These are phyloP conservation scores for Moesziomyces globuligerus DNA, from an alignment of 1,284 basidiomycete genomes.

Conservation along the genomic window DNA sequence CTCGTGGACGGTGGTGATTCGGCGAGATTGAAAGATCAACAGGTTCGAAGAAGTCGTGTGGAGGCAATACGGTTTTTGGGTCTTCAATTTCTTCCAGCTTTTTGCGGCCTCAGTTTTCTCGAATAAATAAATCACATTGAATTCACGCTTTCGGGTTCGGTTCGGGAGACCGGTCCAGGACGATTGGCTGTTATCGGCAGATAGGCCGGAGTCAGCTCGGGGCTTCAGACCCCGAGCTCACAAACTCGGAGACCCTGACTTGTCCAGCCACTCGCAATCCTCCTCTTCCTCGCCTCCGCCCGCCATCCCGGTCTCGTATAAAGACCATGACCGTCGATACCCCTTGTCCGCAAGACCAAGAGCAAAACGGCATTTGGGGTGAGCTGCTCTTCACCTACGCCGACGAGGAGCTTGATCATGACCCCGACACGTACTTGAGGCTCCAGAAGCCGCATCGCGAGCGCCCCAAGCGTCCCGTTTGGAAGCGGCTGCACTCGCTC, in stretches of 20 bases:
- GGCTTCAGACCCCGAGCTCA: neutral
- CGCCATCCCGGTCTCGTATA: neutral
- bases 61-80: neutral
- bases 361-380: conserved; percentile 7
- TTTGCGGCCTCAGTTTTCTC: too few species aligned
- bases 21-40: neutral
- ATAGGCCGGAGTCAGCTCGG: neutral
- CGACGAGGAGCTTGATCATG: conserved; percentile 25
- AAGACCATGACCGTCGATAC: conserved; percentile 7
- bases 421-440: conserved; percentile 18
- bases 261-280: too few species aligned
- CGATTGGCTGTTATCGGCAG: too few species aligned
- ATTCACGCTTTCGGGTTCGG: too few species aligned
- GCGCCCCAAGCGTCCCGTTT: conserved; percentile 17
- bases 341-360: neutral
- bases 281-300: neutral
- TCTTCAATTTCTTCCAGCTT: neutral
- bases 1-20: neutral
- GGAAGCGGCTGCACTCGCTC: conserved; percentile 25
- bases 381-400: conserved; percentile 27
- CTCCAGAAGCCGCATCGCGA: conserved; percentile 20
- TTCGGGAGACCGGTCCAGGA: too few species aligned
- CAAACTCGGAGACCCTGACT: neutral
- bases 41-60: neutral
- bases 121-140: too few species aligned